Base-by-base conservation (phyloP, 2,329 filamentous ascomycete genomes). In the Exophiala phaeomuriformis region DNA sequence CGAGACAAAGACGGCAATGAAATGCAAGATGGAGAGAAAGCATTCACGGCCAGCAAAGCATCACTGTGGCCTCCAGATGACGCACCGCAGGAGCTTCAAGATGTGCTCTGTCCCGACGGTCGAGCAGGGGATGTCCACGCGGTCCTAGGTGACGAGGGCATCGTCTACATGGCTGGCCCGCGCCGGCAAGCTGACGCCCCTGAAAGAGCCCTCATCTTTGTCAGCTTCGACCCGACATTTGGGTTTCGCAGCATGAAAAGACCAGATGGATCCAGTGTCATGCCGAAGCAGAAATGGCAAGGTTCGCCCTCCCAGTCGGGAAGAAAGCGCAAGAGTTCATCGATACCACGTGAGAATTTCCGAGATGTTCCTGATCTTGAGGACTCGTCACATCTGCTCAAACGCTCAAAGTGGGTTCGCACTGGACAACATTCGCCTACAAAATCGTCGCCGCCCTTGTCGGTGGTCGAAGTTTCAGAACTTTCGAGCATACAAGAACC, bases 51-150 rank as follows among this genome's bases (percentile, higher is more conserved):
- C n/a, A 67, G 70, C 6, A 69, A 69, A 3, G 65, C 71, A 39
- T 63, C 64, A 6, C 58, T 75, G 28, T 75, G 72, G 72, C 72
- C 72, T 2, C 63, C 68, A 5, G 65, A 70, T 28, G 53, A 72
- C 40, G 68, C 69, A 0, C 70, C 71, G 0, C 49, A 60, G 28
- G 69, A 69, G 42, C 56, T 75, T 1, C 62, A 66, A 4, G 60
- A 67, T 6, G 59, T 74, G 1, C 67, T 75, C 4, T 73, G 71
- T 43, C 72, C 72, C 5, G 62, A 63, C 12, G 63, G 62, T 4
- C 60, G 64, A n/a, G 64, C 64, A 1, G 66, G 67, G 8, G 59
- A 64, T 9, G 60, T 73, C 9, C 58, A 64, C n/a, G 69, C 67
- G 3, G 52, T 66, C 29, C 64, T 68, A 2, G 71, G 72, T 27